Evolutionary conservation across 108 stramenopile species (phyloP).

Genomic region (Cylindrotheca closterium): DNA sequence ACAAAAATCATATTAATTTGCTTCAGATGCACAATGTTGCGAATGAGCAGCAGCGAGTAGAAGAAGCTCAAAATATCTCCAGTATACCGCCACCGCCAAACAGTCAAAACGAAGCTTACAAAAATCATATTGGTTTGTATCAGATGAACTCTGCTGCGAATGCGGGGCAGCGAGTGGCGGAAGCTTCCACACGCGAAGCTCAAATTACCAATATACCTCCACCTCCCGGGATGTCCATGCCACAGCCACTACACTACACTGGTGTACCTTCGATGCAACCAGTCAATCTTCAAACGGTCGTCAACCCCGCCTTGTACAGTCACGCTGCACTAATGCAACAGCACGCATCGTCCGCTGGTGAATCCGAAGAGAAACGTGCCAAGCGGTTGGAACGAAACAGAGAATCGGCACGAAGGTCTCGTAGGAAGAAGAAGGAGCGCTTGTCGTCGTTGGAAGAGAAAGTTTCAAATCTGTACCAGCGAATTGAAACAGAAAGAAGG

Average conservation of each 20-base stretch:
- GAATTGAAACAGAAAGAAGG: conserved; percentile 66
- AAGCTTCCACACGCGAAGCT: conserved; percentile 13
- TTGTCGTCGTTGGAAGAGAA: conserved; percentile 55
- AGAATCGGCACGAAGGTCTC: conserved; percentile 78
- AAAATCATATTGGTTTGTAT: conserved; percentile 53
- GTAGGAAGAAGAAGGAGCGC: conserved; percentile 81
- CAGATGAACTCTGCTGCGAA: too few relatives aligned
- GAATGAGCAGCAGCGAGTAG: conserved; percentile 6
- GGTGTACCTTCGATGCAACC: conserved; percentile 14
- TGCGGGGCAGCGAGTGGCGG: conserved; percentile 3
- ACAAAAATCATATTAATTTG: conserved; percentile 50
- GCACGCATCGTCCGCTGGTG: conserved; percentile 36
- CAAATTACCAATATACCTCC: conserved; percentile 12
- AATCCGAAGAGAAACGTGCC: conserved; percentile 78
- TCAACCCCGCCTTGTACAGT: conserved; percentile 12
- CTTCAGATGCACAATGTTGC: too few relatives aligned
- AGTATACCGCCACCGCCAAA: conserved; percentile 56
- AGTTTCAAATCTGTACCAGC: conserved; percentile 57
- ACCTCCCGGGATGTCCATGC: conserved; percentile 29
- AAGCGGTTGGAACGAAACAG: conserved; percentile 81
- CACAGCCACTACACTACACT: conserved; percentile 32
- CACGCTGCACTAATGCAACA: conserved; percentile 29
- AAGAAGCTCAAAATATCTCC: conserved; percentile 4
- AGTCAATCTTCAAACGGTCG: too few relatives aligned
- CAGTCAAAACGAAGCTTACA: neutral